Evolutionary conservation across 1,139 yeast species (phyloP).

Genomic region (Lodderomyces margitis): DNA sequence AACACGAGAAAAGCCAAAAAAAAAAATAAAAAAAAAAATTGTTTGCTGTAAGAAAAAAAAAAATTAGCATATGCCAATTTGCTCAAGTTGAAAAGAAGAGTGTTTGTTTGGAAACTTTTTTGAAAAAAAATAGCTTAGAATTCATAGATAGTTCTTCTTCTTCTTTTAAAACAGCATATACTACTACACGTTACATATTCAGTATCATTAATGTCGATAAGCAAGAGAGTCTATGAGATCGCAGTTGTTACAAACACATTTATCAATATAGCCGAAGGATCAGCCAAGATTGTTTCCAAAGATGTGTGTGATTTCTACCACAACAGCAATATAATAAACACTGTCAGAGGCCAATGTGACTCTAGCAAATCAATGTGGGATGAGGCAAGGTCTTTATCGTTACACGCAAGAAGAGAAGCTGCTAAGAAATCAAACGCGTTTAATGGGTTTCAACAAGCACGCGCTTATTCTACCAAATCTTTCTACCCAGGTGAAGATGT

Average conservation of each 20-base stretch:
- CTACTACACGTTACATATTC: not conserved
- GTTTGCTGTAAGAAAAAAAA: not conserved
- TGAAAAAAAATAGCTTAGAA: too few relatives aligned
- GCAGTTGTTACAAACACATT: constrained; percentile 29
- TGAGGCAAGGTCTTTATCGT: constrained; percentile 25
- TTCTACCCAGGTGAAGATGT: constrained; percentile 11
- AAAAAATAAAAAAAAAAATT: not conserved
- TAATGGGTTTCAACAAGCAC: constrained; percentile 11
- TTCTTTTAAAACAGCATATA: not conserved
- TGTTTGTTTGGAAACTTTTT: not conserved
- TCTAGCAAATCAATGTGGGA: constrained; percentile 24
- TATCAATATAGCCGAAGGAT: constrained; percentile 22
- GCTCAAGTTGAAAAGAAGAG: too few relatives aligned
- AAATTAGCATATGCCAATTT: not conserved
- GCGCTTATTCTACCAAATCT: constrained; percentile 16
- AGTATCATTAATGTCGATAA: constrained; percentile 11
- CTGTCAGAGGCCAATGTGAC: constrained; percentile 23
- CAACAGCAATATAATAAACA: constrained; percentile 18
- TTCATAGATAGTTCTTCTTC: too few relatives aligned
- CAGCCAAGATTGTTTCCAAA: constrained; percentile 20
- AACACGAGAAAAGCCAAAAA: constrained; percentile 1
- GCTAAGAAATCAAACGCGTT: constrained; percentile 8
- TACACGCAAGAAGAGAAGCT: constrained; percentile 18
- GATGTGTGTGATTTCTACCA: constrained; percentile 23
- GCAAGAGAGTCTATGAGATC: constrained; percentile 24